phyloP scores from a whole-genome alignment of 495 filamentous ascomycete species.

The Penicillium soppii region DNA sequence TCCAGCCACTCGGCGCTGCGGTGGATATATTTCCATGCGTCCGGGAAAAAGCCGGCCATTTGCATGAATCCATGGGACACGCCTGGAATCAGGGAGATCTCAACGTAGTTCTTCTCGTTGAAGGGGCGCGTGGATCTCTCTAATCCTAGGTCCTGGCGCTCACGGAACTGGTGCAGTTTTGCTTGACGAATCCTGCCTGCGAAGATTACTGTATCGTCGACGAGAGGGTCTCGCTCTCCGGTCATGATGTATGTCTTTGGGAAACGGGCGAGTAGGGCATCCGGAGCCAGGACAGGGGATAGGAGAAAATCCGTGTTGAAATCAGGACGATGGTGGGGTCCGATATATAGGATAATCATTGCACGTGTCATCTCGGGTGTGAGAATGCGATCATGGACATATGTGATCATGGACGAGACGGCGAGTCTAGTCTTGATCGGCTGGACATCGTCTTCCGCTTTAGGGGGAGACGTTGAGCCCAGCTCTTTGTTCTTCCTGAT shows the following conservation, averaged over 20 bases:
- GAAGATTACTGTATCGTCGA: constrained; percentile 96
- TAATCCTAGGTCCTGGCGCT: constrained; percentile 63
- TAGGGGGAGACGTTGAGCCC: constrained; percentile 25
- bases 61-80: constrained; percentile 92
- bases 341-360: constrained; percentile 98
- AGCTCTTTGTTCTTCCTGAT: constrained; percentile 22
- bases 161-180: constrained; percentile 66
- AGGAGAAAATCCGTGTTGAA: constrained; percentile 89
- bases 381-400: constrained; percentile 93
- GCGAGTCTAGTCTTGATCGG: constrained; percentile 85
- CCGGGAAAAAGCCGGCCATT: constrained; percentile 81
- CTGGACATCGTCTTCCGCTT: constrained; percentile 56
- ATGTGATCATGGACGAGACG: constrained; percentile 94
- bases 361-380: constrained; percentile 98
- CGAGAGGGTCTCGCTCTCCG: constrained; percentile 90
- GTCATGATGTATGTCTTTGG: constrained; percentile 93
- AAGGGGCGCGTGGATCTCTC: constrained; percentile 54
- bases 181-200: constrained; percentile 82
- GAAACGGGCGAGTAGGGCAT: constrained; percentile 74
- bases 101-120: constrained; percentile 73
- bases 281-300: constrained; percentile 85
- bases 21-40: constrained; percentile 79
- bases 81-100: constrained; percentile 81
- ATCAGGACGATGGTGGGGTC: constrained; percentile 87
- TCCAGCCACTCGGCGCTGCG: constrained; percentile 75